Base-by-base conservation (phyloP, 768 basidiomycete genomes). In the Baorangia bicolor region DNA sequence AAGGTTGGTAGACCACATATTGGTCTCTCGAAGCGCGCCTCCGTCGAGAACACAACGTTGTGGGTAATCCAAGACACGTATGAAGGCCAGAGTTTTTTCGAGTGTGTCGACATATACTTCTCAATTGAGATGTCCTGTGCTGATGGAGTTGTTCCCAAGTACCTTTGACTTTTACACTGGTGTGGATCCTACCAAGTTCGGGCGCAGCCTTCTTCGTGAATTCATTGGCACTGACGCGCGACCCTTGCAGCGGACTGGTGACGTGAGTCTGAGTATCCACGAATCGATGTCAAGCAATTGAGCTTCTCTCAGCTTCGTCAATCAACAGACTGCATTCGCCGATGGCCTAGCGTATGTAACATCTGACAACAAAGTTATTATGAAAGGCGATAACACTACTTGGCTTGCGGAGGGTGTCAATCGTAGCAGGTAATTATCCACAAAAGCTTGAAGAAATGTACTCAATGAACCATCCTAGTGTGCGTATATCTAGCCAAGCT, bases 321-420 rank as follows among this genome's bases (percentile, higher is more conserved):
- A 88, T 62, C 56, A 69, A 50, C 71, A 70, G 16, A 77, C 74
- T 46, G 87, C 88, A 4, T 80, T 85, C 62, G 64, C 74, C 12
- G 69, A 75, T 38, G 73, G 77, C 42, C 77, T 91, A 9, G 82
- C 80, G 2, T 89, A 78, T 66, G 78, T 87, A 14, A 74, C 79
- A 13, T 75, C 77, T 21, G 75, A 85, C 65, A 80, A 79, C 35
- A 79, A 77, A 30, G 85, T 88, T 34, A 77, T 90, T 20, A 92
- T 92, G 88, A 83, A 85, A 65, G 88, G 87, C 13, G 90, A 92
- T 58, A 77, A 89, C 64, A 85, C 81, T 2, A 85, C 78, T 16
- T 74, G 69, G 72, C 69, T 92, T 23, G 59, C 75, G 8, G 46
- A 73, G 34, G 87, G 87, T 27, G 74, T 77, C 52, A 76, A 78